These are phyloP conservation scores for Fusarium drepaniforme DNA, from an alignment of 2,329 filamentous ascomycete genomes.

Conservation along the genomic window DNA sequence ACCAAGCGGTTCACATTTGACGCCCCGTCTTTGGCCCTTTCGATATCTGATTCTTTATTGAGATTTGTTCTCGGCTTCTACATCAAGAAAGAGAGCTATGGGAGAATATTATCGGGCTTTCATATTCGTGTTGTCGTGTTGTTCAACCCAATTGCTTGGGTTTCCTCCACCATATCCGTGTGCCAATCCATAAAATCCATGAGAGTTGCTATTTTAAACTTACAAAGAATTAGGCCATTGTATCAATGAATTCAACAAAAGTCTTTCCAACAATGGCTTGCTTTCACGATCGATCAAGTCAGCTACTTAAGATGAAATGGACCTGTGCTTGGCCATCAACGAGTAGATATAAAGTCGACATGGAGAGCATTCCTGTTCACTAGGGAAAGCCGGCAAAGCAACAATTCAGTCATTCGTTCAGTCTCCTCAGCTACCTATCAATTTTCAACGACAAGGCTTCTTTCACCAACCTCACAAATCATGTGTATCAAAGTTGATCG, in stretches of 20 bases:
- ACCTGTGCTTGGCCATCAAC: not conserved
- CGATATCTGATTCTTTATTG: not conserved
- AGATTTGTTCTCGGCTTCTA: not conserved
- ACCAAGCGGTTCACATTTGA: not conserved
- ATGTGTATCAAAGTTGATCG: conserved; percentile 32
- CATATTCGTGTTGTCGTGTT: not conserved
- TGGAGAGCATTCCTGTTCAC: not conserved
- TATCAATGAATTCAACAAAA: not conserved
- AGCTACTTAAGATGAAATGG: not conserved
- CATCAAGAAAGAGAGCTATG: not conserved
- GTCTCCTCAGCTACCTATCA: not conserved
- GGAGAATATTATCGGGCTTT: not conserved
- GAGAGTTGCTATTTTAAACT: not conserved
- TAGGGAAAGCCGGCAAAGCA: not conserved
- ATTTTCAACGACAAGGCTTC: not conserved
- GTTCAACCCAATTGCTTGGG: not conserved
- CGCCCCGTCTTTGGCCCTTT: not conserved
- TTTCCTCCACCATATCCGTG: not conserved
- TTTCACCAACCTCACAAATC: not conserved
- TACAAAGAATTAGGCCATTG: not conserved
- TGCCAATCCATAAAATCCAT: not conserved
- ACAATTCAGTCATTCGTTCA: not conserved
- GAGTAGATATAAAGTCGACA: not conserved
- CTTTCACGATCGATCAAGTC: not conserved
- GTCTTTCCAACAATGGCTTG: not conserved